Conservation (phyloP, 169 alveolate genomes). For the Plasmodium coatneyi region DNA sequence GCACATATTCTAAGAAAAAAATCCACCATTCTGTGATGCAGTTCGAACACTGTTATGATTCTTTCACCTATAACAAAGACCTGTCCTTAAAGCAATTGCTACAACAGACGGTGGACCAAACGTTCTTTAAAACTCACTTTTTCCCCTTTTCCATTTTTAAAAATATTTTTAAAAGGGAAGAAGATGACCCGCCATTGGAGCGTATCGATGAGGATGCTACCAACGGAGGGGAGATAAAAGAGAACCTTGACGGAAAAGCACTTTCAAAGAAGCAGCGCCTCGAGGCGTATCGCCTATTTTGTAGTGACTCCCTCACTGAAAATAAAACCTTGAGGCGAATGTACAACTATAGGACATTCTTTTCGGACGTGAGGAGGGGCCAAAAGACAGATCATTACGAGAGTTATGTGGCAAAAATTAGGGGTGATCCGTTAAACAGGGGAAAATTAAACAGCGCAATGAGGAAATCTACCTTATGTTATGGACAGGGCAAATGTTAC, state of each 20-base stretch:
- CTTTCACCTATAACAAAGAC: conserved; percentile 40
- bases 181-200: background rate
- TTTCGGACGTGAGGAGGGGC: conserved; percentile 3
- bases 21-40: background rate
- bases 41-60: conserved; percentile 26
- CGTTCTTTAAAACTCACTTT: conserved; percentile 26
- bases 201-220: background rate
- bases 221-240: background rate
- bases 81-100: conserved; percentile 15
- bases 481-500: background rate
- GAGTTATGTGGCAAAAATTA: background rate
- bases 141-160: conserved; percentile 56
- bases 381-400: conserved; percentile 18
- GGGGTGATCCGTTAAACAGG: background rate
- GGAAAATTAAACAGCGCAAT: background rate
- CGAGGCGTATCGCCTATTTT: background rate
- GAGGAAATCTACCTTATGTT: background rate
- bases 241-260: background rate
- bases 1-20: background rate
- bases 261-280: background rate
- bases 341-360: conserved; percentile 11
- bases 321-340: background rate
- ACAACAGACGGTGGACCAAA: conserved; percentile 14
- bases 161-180: conserved; percentile 11
- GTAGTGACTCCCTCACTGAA: background rate